These are phyloP conservation scores for Boletus pseudopeckii DNA, from an alignment of 768 basidiomycete genomes.

Conservation along the genomic window DNA sequence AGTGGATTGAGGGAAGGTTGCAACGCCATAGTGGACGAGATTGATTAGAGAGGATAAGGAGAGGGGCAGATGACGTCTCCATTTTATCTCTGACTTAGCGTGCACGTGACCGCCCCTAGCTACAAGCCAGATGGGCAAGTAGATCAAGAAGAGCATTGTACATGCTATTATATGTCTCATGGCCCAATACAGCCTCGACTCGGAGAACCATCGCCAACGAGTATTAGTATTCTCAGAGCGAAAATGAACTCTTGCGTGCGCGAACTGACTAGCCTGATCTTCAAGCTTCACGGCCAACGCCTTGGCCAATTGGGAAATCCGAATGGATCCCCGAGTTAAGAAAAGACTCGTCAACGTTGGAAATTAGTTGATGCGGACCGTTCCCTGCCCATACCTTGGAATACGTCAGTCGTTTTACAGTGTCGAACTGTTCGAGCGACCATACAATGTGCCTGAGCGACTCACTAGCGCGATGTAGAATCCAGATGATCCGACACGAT, in stretches of 20 bases:
- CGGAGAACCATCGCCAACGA: neutral
- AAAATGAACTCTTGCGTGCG: neutral
- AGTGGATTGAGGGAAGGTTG: slow-evolving; percentile 70
- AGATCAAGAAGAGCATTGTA: neutral
- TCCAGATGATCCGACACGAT: neutral
- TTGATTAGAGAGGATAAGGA: neutral
- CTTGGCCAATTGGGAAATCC: too few species aligned
- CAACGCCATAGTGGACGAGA: slow-evolving; percentile 56
- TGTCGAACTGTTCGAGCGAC: neutral
- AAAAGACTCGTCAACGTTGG: neutral
- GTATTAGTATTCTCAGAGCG: neutral
- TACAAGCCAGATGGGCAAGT: neutral
- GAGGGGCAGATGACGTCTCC: neutral
- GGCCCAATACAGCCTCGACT: neutral
- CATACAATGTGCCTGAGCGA: neutral
- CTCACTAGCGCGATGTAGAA: neutral
- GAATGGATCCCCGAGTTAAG: neutral
- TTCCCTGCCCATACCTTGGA: neutral
- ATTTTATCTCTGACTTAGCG: neutral
- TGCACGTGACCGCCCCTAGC: neutral
- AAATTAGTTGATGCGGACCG: neutral
- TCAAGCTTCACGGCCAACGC: neutral
- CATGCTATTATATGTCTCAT: neutral
- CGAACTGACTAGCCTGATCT: neutral
- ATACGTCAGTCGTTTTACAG: neutral